Conservation (phyloP, 1,284 basidiomycete genomes). For the Boletus chippewaensis region DNA sequence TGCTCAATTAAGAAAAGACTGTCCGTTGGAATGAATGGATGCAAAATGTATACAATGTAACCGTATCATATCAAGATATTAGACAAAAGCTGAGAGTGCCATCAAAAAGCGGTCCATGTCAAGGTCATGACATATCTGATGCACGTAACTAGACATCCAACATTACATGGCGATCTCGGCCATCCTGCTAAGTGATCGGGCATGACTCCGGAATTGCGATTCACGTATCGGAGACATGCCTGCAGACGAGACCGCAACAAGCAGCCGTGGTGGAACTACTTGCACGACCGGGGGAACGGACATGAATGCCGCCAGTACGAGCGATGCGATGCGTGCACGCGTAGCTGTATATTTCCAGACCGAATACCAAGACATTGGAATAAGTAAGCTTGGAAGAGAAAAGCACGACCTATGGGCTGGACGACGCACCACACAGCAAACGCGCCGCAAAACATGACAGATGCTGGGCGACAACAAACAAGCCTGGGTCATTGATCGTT, state of each 20-base stretch:
- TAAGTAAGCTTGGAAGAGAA: neutral
- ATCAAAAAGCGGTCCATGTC: too few relatives aligned
- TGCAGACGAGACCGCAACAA: slow-evolving; percentile 7
- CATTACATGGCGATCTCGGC: slow-evolving; percentile 14
- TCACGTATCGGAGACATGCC: neutral
- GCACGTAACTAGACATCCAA: neutral
- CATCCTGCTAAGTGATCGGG: slow-evolving; percentile 14
- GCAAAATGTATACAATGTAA: too few relatives aligned
- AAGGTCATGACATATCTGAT: neutral
- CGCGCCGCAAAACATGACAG: neutral
- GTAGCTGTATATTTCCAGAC: neutral
- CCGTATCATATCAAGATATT: too few relatives aligned
- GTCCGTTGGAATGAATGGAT: too few relatives aligned
- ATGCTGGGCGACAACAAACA: neutral
- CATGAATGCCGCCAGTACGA: neutral
- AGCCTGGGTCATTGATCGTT: neutral
- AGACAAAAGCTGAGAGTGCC: too few relatives aligned
- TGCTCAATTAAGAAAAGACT: too few relatives aligned
- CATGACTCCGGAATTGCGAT: slow-evolving; percentile 2
- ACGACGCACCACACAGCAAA: slow-evolving; percentile 8
- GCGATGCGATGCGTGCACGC: neutral
- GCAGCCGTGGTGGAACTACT: neutral
- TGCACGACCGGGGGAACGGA: neutral
- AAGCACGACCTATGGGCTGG: too few relatives aligned
- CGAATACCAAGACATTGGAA: neutral